Conservation (phyloP, 148 eudicot species). For the Vaccinium vitisidaea region DNA sequence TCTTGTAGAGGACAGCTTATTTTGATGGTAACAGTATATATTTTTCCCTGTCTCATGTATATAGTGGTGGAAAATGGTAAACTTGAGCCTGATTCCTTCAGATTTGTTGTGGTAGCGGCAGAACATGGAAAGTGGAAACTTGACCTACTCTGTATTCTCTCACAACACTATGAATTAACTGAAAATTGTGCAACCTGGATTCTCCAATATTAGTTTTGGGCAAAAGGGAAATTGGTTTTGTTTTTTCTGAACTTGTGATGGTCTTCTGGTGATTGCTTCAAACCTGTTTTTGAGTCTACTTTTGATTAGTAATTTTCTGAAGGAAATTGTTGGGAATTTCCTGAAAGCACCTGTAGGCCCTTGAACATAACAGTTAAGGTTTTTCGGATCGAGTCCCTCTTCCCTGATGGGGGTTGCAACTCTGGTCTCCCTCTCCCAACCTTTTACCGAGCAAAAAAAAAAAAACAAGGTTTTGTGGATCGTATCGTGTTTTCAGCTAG, state of each 20-base stretch:
- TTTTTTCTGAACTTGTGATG: background rate
- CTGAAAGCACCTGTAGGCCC: background rate
- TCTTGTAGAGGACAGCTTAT: conserved; percentile 20
- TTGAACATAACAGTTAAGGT: background rate
- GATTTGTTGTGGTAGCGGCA: background rate
- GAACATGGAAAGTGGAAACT: background rate
- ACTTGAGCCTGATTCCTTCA: background rate
- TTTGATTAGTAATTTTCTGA: background rate
- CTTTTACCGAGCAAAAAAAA: too few relatives aligned
- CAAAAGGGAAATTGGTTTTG: background rate
- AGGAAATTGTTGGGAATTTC: background rate
- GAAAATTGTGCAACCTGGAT: background rate
- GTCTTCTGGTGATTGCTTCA: background rate
- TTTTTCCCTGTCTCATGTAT: background rate
- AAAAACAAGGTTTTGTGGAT: background rate
- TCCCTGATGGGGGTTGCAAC: too few relatives aligned
- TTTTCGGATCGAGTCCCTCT: too few relatives aligned
- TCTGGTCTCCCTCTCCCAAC: too few relatives aligned
- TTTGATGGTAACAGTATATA: conserved; percentile 12
- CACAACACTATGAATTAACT: background rate
- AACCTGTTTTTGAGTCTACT: background rate
- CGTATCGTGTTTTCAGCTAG: background rate
- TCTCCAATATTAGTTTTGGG: background rate
- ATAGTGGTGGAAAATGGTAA: background rate
- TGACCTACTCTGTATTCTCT: background rate